Base-by-base conservation (phyloP, 805 yeast species). In the Candida mattraensis region DNA sequence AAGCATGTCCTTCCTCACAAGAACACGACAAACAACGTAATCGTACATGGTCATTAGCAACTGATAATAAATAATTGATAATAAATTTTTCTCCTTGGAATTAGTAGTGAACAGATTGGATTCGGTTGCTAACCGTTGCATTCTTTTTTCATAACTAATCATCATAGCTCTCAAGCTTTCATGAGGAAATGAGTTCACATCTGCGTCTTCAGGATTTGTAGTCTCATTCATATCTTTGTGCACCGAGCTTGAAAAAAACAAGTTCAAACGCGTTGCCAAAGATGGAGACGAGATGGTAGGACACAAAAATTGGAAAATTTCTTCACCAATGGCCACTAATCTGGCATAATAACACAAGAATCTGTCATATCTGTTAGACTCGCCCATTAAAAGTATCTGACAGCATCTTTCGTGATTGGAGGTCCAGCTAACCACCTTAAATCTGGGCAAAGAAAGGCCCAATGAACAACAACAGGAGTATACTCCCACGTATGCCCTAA, bases 391-490 rank as follows among this genome's bases (percentile, higher is more conserved):
- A 32, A 56, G 40, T 26, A 61, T 24, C 39, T 59, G 58, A 24
- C 58, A 48, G 35, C 65, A 72, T 26, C 55, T 46, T 33, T 66
- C 70, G 54, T 72, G 75, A 13, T 57, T 63, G 4, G 62, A 53
- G 3, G 71, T 60, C 79, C 80, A 75, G 19, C 56, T 45, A 4
- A 74, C 78, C 15, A 70, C 61, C 45, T 67, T 71, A 49, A 73
- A 75, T 33, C 76, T 56, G 6, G 77, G 75, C 30, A 75, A 57
- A 4, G 76, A 67, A 23, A 75, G 54, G 5, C 74, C 77, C 22
- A 75, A 54, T 4, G 74, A 68, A 2, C 76, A 77, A 52, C 76
- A 71, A 42, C 72, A 68, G 24, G 71, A 58, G 50, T 72, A 75
- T 7, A 73, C 72, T 35, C 73, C 69, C 44, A 74, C 52, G 42